These are phyloP conservation scores for Rubroboletus satanas DNA, from an alignment of 768 basidiomycete genomes.

Conservation along the genomic window DNA sequence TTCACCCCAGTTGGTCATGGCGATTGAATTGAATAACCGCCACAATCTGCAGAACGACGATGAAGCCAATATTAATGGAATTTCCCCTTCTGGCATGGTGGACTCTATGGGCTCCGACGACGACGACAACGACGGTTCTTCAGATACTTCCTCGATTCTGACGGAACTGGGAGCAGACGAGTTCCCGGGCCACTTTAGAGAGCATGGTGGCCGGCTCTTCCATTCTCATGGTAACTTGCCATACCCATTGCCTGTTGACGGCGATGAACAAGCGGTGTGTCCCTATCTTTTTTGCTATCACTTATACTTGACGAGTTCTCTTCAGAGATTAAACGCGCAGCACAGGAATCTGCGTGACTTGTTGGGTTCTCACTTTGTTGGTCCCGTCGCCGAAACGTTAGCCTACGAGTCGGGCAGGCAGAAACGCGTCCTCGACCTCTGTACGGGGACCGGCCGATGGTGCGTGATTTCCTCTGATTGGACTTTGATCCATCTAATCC, in stretches of 20 bases:
- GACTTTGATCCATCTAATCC: conserved; percentile 18
- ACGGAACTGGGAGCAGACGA: conserved; percentile 50
- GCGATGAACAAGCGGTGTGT: conserved; percentile 62
- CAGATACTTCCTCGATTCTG: conserved; percentile 42
- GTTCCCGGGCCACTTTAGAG: conserved; percentile 56
- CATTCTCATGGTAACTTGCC: conserved; percentile 59
- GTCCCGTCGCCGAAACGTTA: conserved; percentile 55
- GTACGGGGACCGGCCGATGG: conserved; percentile 76
- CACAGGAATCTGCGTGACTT: conserved; percentile 49
- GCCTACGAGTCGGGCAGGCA: conserved; percentile 36
- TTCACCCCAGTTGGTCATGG: conserved; percentile 19
- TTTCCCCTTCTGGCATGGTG: conserved; percentile 9
- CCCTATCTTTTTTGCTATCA: background rate
- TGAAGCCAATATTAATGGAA: conserved; percentile 5
- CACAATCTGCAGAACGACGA: conserved; percentile 22
- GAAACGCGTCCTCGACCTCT: conserved; percentile 65
- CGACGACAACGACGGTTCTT: conserved; percentile 36
- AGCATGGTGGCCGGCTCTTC: conserved; percentile 60
- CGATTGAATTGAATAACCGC: conserved; percentile 26
- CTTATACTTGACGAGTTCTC: background rate
- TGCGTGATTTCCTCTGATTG: conserved; percentile 33
- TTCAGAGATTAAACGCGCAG: conserved; percentile 50
- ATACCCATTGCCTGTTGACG: conserved; percentile 73
- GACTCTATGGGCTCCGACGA: conserved; percentile 14
- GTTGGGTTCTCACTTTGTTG: conserved; percentile 55